Evolutionary conservation across 192 early-diverging fungal genomes (phyloP), one percentile per base, ranked within the genome.

Genomic region (Cetraspora pellucida): DNA sequence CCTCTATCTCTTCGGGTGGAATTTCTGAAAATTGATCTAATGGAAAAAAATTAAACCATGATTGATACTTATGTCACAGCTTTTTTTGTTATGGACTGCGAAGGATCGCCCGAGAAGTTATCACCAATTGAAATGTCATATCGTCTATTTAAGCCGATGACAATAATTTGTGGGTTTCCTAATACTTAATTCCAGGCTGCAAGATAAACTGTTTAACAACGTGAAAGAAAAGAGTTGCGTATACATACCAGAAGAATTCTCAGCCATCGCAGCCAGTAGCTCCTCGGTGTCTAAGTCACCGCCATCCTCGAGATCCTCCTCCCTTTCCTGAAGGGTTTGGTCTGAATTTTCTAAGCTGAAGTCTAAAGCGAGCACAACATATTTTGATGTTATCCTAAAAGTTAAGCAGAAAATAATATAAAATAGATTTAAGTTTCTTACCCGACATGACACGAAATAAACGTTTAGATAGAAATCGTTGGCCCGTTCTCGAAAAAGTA

Each of bases 1-100:
- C 82, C 31, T 81, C 80, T 58, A 78, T 65, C 17, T 81, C 80
- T 47, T 78, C 80, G 0, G 44, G 11, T 16, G 61, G 23, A 50
- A 63, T 30, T 3, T 76, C 74, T 43, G 47, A 14, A 44, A 58
- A 57, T 21, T 61, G 72, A 60, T 60, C 10, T 74, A 60, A 28
- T 52, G 37, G 46, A 30, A 74, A 37, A 23, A 59, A 74, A 68
- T 68, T 44, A 43, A 68, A 68, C n/a, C 25, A 68, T 59, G 50
- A n/a, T n/a, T 54, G 50, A n/a, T 54, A 54, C 13, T 54, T 54
- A n/a, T 19, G 50, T 54, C 16, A 54, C 13, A 19, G 13, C 19
- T 54, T 14, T 14, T n/a, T 54, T 54, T 54, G 11, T 54, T 54
- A 54, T 19, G 50, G 16, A 54, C 19, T 19, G 19, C 19, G 11